A percentile compares a stretch with the other conserved stretches of the same genome.
These are phyloP conservation scores for Piper betle DNA, from an alignment of 164 flowering plant species.

Conservation along the genomic window DNA sequence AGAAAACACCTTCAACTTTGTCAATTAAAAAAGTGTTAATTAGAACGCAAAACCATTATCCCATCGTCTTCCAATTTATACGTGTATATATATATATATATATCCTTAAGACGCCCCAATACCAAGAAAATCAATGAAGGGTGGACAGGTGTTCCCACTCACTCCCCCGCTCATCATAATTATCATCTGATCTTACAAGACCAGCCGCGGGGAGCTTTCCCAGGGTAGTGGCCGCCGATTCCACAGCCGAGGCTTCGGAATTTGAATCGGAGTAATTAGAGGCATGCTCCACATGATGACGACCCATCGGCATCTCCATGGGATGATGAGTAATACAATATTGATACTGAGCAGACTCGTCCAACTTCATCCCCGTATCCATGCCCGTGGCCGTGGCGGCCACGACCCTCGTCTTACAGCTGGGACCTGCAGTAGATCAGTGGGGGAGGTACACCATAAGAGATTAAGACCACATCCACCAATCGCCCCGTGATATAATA, in stretches of 20 bases:
- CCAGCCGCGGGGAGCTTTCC: conserved; percentile 9
- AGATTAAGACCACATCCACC: too few relatives aligned
- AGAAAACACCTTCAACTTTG: not conserved
- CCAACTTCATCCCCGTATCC: conserved; percentile 8
- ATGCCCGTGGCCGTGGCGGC: conserved; percentile 1
- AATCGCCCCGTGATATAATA: too few relatives aligned
- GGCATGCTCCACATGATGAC: conserved; percentile 13
- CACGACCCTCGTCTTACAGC: conserved; percentile 6
- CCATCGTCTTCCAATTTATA: not conserved
- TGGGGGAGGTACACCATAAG: not conserved
- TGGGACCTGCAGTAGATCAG: conserved; percentile 8
- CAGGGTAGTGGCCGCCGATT: conserved; percentile 21
- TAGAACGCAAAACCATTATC: not conserved
- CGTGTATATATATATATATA: not conserved
- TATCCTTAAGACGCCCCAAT: conserved; percentile 30
- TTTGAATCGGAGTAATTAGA: conserved; percentile 28
- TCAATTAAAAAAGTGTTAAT: not conserved
- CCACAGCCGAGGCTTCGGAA: conserved; percentile 30
- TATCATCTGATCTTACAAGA: too few relatives aligned
- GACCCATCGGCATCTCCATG: conserved; percentile 3
- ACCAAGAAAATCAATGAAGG: conserved; percentile 58
- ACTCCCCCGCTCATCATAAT: too few relatives aligned
- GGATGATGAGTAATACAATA: conserved; percentile 1
- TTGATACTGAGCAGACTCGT: conserved; percentile 7
- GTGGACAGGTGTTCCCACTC: conserved; percentile 10